Base-by-base conservation (phyloP, 1,284 basidiomycete genomes). In the Puccinia coronata region DNA sequence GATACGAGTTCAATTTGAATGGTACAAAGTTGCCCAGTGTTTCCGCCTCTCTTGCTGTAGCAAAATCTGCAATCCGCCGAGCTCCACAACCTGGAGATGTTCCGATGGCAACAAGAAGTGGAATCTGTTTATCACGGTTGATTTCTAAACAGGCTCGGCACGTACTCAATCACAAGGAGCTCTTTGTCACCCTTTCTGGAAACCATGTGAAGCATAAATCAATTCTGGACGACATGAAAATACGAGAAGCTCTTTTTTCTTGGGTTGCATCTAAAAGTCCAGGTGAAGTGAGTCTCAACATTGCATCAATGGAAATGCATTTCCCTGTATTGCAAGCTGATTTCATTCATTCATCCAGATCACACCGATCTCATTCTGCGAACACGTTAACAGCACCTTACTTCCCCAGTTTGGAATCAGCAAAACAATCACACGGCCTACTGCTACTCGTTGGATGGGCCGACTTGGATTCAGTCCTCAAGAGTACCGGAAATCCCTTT, bases 41-140 rank as follows among this genome's bases (percentile, higher is more conserved):
- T 34, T 31, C 59, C 34, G 59, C 59, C 28, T 63, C 59, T 34
- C 59, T 63, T 63, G 59, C 59, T 16, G 34, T 28, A n/a, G 59
- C 59, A 8, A 4, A 63, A 63, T 63, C 59, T 34, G 25, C 59
- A 63, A 63, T 63, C 28, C 59, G 12, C 14, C 59, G 20, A n/a
- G 28, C 34, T 28, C 25, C 28, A 34, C 16, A 34, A 31, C 12
- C 59, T 34, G 34, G 34, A 16, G 28, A 63, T 8, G 34, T 11
- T 36, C 28, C 20, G 28, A 3, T 20, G 12, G 20, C 59, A 63
- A 14, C 59, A 63, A 63, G 28, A 28, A 63, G 59, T 36, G 59
- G 59, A 34, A 63, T 63, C 28, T 63, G 34, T 63, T 28, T 63
- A 34, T 63, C 59, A 31, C 20, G 59, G 34, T 31, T 31, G 5